Evolutionary conservation across 2,329 filamentous ascomycete genomes (phyloP).

Genomic region (Biscogniauxia mediterranea): DNA sequence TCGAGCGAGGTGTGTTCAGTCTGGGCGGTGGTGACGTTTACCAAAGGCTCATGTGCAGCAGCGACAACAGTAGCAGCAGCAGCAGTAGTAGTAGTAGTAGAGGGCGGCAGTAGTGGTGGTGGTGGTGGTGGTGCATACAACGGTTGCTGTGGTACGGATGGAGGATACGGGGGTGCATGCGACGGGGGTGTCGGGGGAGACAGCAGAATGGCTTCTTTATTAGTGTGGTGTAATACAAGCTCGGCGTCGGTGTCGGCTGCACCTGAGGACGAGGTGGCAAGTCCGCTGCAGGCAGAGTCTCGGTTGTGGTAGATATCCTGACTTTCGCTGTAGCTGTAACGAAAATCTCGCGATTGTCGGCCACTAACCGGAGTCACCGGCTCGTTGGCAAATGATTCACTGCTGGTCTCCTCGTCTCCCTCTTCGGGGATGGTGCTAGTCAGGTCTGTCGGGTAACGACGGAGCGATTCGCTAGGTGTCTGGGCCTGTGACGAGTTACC

Average conservation of each 20-base stretch:
- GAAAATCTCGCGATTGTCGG: conserved; percentile 56
- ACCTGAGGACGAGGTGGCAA: conserved; percentile 17
- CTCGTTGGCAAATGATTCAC: neutral
- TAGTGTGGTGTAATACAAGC: conserved; percentile 17
- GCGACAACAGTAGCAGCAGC: conserved; percentile 4
- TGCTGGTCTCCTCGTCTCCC: neutral
- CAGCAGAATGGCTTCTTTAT: neutral
- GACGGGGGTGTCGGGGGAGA: conserved; percentile 2
- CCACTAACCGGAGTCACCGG: conserved; percentile 51
- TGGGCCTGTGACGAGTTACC: neutral
- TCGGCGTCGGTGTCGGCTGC: neutral
- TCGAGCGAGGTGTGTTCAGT: conserved; percentile 11
- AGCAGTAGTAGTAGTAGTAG: conserved; percentile 2
- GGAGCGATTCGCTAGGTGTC: neutral
- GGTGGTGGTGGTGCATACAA: conserved; percentile 5
- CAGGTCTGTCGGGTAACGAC: neutral
- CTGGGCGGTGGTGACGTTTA: conserved; percentile 3
- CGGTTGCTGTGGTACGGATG: neutral
- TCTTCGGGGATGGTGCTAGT: neutral
- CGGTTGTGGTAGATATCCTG: conserved; percentile 34
- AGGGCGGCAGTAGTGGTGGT: no score
- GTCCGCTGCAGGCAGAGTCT: conserved; percentile 25
- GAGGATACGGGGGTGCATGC: neutral
- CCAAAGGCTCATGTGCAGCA: conserved; percentile 13
- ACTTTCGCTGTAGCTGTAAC: conserved; percentile 39